phyloP scores from a whole-genome alignment of 2,329 filamentous ascomycete genomes.

The Penicillium janthinellum region DNA sequence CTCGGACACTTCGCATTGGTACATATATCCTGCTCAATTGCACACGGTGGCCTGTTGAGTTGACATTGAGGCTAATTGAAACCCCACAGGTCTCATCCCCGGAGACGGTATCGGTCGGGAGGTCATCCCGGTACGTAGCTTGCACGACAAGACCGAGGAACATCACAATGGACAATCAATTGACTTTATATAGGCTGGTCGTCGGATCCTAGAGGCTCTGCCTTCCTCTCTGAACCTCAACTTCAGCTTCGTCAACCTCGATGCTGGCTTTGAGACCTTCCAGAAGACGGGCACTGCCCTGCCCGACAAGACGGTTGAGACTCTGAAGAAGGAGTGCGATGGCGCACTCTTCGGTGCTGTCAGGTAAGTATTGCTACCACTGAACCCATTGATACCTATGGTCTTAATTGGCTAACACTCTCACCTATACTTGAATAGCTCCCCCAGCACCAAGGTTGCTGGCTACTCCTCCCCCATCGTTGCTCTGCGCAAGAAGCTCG shows the following conservation, averaged over 20 bases:
- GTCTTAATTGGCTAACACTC: not conserved
- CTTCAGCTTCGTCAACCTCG: slow-evolving; percentile 91
- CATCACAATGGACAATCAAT: slow-evolving; percentile 17
- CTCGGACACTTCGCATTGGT: slow-evolving; percentile 70
- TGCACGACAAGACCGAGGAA: slow-evolving; percentile 6
- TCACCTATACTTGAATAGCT: slow-evolving; percentile 51
- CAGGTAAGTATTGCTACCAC: slow-evolving; percentile 49
- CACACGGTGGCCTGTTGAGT: not conserved
- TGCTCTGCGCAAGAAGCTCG: slow-evolving; percentile 89
- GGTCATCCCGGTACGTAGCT: slow-evolving; percentile 74
- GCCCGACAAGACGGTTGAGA: slow-evolving; percentile 85
- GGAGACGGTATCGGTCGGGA: slow-evolving; percentile 98
- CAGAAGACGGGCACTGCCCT: slow-evolving; percentile 84
- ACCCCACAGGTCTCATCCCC: slow-evolving; percentile 77
- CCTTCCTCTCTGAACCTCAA: slow-evolving; percentile 87
- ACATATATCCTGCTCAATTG: slow-evolving; percentile 33
- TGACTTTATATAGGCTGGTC: slow-evolving; percentile 61
- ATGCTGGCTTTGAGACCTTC: slow-evolving; percentile 92
- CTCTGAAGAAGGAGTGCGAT: slow-evolving; percentile 88
- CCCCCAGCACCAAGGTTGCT: slow-evolving; percentile 83
- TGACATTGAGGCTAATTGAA: slow-evolving; percentile 19
- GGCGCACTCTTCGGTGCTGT: slow-evolving; percentile 96
- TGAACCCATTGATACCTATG: not conserved
- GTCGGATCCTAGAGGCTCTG: slow-evolving; percentile 87
- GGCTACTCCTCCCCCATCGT: slow-evolving; percentile 98